A percentile compares a stretch with the other conserved stretches of the same genome.
These are phyloP conservation scores for Thelonectria olida DNA, from an alignment of 2,329 filamentous ascomycete species.

Conservation along the genomic window DNA sequence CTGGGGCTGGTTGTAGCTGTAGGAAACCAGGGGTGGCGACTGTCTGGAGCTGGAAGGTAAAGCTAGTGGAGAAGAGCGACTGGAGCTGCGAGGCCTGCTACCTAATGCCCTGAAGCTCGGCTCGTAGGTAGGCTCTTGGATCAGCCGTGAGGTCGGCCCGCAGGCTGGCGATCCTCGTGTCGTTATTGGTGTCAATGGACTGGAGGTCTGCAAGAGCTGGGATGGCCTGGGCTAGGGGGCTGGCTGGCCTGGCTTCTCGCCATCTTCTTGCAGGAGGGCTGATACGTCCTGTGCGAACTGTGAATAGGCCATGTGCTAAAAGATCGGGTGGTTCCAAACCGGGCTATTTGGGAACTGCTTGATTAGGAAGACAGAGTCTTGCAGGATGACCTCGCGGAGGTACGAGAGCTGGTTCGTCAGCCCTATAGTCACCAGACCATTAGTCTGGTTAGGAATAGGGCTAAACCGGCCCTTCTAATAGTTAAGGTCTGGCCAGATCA, in stretches of 20 bases:
- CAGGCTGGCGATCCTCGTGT: no score
- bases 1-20: not conserved
- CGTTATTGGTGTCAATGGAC: no score
- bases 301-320: not conserved
- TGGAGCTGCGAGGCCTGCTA: not conserved
- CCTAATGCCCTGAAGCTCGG: not conserved
- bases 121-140: no score
- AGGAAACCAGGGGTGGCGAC: not conserved
- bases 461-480: not conserved
- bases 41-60: not conserved
- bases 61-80: not conserved
- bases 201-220: not conserved
- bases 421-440: not conserved
- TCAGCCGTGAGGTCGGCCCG: no score
- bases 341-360: not conserved
- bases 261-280: not conserved
- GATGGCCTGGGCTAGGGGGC: not conserved
- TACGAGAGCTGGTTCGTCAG: not conserved
- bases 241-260: not conserved
- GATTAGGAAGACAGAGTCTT: not conserved
- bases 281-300: not conserved
- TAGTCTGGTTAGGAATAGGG: not conserved
- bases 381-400: no score
- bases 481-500: not conserved
- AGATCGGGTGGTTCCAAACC: not conserved